Evolutionary conservation across 2,329 filamentous ascomycete genomes (phyloP), one percentile per base, ranked within the genome.

Genomic region (Epichloe hybrida): DNA sequence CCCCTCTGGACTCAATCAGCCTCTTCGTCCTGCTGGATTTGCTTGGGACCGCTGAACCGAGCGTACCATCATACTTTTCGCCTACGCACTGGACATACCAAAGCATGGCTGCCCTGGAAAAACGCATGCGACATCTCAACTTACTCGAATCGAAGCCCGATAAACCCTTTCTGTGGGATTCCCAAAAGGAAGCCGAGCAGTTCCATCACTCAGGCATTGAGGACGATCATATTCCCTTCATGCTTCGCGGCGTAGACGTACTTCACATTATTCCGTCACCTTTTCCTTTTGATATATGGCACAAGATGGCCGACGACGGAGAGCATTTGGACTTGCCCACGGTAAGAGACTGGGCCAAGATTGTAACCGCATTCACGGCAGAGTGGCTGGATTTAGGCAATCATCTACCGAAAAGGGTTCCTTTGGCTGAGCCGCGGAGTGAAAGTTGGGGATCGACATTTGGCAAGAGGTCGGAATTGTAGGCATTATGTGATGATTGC

Each of bases 41-140:
- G 8, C 79, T 97, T 0, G 93, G 93, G 8, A 70, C 80, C 0
- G 68, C 77, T 11, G 66, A 79, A 41, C 88, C 90, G 0, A 69
- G 61, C 0, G 76, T 98, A 1, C 88, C 88, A 1, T 94, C 88
- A 0, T 96, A 91, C 69, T 96, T 94, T 64, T 76, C 82, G 53
- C 85, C 84, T 1, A 96, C 91, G 0, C 91, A 97, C 64, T 96
- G 91, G 91, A 89, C 90, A 1, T 97, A 97, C 66, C 73, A 79
- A 57, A 76, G 78, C 53, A 79, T 97, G 72, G 84, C 87, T 1
- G 68, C 70, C 2, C 69, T 94, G 15, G 91, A 97, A 68, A 68
- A 72, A 48, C 83, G 89, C 27, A 73, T 96, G 63, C 81, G 89
- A 36, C 68, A 73, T 9, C 70, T 90, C 1, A 72, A 72, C 1